phyloP scores from a whole-genome alignment of 2,329 filamentous ascomycete genomes.

The Ceratocystis papillata region DNA sequence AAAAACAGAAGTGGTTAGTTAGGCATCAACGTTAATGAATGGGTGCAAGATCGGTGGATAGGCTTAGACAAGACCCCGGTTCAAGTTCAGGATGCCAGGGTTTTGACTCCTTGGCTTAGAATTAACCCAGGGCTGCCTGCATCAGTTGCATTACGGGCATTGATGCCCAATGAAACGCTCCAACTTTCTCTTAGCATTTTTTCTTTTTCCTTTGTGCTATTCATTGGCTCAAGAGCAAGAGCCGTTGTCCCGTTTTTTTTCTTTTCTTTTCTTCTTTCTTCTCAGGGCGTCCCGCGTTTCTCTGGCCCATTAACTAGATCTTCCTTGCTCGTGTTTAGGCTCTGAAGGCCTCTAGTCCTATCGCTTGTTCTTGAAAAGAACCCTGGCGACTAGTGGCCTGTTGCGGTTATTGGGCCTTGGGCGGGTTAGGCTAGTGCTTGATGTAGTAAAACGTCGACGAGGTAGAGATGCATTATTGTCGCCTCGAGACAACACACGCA shows the following conservation, averaged over 20 bases:
- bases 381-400: not conserved
- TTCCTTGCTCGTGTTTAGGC: not conserved
- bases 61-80: not conserved
- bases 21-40: not conserved
- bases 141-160: not conserved
- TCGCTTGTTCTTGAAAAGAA: not conserved
- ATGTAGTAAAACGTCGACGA: no score
- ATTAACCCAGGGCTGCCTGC: not conserved
- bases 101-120: not conserved
- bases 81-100: not conserved
- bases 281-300: not conserved
- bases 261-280: not conserved
- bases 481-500: no score
- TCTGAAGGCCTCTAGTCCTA: not conserved
- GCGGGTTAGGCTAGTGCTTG: no score
- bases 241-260: not conserved
- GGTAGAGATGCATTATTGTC: no score
- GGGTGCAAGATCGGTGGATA: not conserved
- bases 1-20: not conserved
- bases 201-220: no score
- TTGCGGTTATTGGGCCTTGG: not conserved
- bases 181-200: not conserved
- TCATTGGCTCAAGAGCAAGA: not conserved
- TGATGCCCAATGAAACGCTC: slow-evolving; percentile 4
- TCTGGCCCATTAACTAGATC: not conserved